A percentile compares a stretch with the other conserved stretches of the same genome.
Conservation (phyloP, 441 rosid species). For the Dalechampia spathulata region DNA sequence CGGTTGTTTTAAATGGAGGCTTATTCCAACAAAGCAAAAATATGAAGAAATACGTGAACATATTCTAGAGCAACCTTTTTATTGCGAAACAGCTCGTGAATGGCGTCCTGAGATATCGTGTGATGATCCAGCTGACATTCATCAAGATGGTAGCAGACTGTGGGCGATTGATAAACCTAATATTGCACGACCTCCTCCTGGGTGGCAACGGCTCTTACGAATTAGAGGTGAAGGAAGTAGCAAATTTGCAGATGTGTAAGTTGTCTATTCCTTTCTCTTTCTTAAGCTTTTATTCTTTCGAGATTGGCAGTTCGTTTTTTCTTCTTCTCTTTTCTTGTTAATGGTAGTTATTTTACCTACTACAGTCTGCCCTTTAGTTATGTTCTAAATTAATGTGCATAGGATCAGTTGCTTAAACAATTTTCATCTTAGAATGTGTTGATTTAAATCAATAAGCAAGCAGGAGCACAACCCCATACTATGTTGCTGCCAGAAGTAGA, state of each 20-base stretch:
- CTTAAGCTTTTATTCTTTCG: background rate
- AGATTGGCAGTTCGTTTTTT: background rate
- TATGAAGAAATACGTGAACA: conserved; percentile 91
- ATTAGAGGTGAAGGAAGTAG: conserved; percentile 86
- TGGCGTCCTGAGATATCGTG: conserved; percentile 86
- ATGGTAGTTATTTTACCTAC: background rate
- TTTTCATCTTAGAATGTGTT: no score
- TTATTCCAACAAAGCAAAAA: conserved; percentile 72
- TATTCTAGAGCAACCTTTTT: conserved; percentile 63
- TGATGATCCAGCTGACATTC: conserved; percentile 69
- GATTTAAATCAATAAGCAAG: no score
- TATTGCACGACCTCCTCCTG: conserved; percentile 81
- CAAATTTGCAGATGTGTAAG: conserved; percentile 93
- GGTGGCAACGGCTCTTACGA: conserved; percentile 78
- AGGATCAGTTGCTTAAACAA: no score
- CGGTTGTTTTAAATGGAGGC: conserved; percentile 84
- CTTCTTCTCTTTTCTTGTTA: background rate
- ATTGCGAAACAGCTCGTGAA: conserved; percentile 54
- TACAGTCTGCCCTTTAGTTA: background rate
- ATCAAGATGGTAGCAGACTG: conserved; percentile 81
- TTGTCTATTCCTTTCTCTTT: conserved; percentile 7
- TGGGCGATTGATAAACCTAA: conserved; percentile 97
- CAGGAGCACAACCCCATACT: no score
- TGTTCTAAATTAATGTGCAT: no score
- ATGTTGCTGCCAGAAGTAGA: no score